Evolutionary conservation across 1,284 basidiomycete genomes (phyloP), one percentile per base, ranked within the genome.

Genomic region (Cystobasidium pallidum): DNA sequence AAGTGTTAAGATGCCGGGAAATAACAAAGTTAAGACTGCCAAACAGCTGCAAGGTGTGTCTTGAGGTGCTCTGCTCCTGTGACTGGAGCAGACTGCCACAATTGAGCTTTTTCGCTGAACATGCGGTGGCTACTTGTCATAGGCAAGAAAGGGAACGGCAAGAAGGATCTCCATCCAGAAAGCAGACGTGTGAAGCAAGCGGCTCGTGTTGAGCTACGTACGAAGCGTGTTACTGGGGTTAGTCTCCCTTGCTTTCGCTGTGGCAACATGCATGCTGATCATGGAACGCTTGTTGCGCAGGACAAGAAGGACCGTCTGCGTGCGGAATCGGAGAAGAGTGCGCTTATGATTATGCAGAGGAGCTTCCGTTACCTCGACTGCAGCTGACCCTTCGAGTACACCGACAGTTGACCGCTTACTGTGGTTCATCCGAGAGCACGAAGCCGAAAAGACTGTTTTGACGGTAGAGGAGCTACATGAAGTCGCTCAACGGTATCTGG

Each of bases 81-180:
- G 32, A 3, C 11, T 8, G 15, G 24, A 36, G 54, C 28, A 36
- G 19, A 34, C 21, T 51, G 21, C 21, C 49, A 26, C 49, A 17
- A n/a, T 10, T 36, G 30, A 10, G 24, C n/a, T n/a, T n/a, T n/a
- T n/a, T n/a, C n/a, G n/a, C 54, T 57, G 28, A 57, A 10, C 19
- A 34, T 34, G 19, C 30, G 24, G 3, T 57, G 10, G 28, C 54
- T 32, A 32, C 28, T 34, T 34, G 17, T 34, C 28, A 64, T 21
- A 64, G 64, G 68, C 45, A 71, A 71, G 61, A 71, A 71, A 39
- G 68, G 59, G n/a, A 71, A n/a, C 2, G 68, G 68, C 59, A 54
- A 63, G 59, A 71, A 71, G 32, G 68, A 71, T 47, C 51, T 71
- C 30, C 68, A 71, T 47, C 68, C 68, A n/a, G 52, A 71, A 19